Evolutionary conservation across 148 eudicot species (phyloP).

Genomic region (Spergularia bocconei): DNA sequence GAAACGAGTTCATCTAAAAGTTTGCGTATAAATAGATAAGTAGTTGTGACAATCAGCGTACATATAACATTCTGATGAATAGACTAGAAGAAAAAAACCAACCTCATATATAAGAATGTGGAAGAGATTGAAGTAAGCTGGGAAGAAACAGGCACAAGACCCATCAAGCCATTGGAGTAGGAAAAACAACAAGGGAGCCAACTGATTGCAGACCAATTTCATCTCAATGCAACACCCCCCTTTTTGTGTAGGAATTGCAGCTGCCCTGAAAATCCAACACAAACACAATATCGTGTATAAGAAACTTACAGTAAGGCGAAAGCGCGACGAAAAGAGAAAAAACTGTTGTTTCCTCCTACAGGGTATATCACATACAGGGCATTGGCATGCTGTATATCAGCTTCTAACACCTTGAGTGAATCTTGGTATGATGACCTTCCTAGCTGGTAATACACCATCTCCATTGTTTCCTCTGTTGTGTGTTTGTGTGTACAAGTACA

Average conservation of each 20-base stretch:
- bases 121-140: constrained; percentile 57
- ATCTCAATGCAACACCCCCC: constrained; percentile 58
- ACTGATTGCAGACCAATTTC: constrained; percentile 61
- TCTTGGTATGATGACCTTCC: constrained; percentile 60
- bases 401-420: constrained; percentile 61
- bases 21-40: too few relatives aligned
- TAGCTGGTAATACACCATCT: constrained; percentile 64
- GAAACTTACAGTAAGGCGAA: background rate
- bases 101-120: constrained; percentile 71
- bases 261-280: constrained; percentile 42
- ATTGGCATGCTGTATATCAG: constrained; percentile 89
- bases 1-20: too few relatives aligned
- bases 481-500: background rate
- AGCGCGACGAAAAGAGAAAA: background rate
- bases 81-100: background rate
- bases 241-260: constrained; percentile 67
- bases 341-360: too few relatives aligned
- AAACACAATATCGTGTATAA: background rate
- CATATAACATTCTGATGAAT: too few relatives aligned
- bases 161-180: constrained; percentile 71
- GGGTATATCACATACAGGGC: constrained; percentile 54
- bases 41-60: too few relatives aligned
- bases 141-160: constrained; percentile 58
- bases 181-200: constrained; percentile 53
- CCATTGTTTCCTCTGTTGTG: constrained; percentile 35